Evolutionary conservation across 441 rosid species (phyloP).

Genomic region (Monsonia emarginata): DNA sequence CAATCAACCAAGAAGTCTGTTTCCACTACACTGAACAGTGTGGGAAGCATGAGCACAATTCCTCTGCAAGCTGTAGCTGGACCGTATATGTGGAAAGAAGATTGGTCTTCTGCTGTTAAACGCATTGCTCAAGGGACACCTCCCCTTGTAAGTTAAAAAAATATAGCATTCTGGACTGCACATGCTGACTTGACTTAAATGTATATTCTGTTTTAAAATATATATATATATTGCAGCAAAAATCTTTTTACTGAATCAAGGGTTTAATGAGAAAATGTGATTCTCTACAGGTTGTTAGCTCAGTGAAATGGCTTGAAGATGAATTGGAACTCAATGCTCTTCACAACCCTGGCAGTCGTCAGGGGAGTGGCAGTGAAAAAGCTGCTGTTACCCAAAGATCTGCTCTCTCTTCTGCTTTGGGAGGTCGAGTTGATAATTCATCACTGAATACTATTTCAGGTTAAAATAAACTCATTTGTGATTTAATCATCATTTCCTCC

Average conservation of each 20-base stretch:
- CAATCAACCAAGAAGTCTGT: conserved; percentile 54
- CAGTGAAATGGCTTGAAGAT: conserved; percentile 99
- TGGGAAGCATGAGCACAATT: conserved; percentile 57
- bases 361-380: conserved; percentile 88
- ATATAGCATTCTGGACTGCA: background rate
- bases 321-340: conserved; percentile 94
- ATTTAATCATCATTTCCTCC: conserved; percentile 6
- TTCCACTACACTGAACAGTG: conserved; percentile 60
- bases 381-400: conserved; percentile 75
- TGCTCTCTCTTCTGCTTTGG: conserved; percentile 91
- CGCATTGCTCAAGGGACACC: conserved; percentile 96
- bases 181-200: conserved; percentile 4
- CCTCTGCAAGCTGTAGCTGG: conserved; percentile 95
- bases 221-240: no score
- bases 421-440: conserved; percentile 79
- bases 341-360: conserved; percentile 86
- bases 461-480: conserved; percentile 21
- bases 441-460: conserved; percentile 92
- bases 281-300: conserved; percentile 73
- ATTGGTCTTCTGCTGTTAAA: conserved; percentile 81
- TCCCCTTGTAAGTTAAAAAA: conserved; percentile 51
- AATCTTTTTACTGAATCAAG: conserved; percentile 3
- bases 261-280: conserved; percentile 14
- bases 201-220: no score
- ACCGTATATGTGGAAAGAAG: conserved; percentile 85